Conservation (phyloP, 768 basidiomycete species). For the Pleurotus salmoneostramineus region DNA sequence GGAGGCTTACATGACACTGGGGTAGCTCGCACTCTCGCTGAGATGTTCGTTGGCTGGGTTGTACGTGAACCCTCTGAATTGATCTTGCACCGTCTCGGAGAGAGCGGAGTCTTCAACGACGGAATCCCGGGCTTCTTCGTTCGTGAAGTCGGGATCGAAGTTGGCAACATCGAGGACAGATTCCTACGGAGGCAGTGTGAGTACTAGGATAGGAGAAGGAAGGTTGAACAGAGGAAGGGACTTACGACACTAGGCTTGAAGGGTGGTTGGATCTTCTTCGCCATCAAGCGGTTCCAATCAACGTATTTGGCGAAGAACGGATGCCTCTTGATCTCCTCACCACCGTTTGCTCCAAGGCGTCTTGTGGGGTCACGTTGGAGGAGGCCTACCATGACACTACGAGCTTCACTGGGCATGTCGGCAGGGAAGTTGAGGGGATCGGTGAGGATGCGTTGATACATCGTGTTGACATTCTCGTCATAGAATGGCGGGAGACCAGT, state of each 20-base stretch:
- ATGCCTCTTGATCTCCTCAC: constrained; percentile 94
- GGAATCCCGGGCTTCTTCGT: constrained; percentile 91
- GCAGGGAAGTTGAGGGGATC: constrained; percentile 91
- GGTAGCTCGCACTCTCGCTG: constrained; percentile 78
- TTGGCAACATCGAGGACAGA: constrained; percentile 93
- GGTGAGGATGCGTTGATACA: constrained; percentile 93
- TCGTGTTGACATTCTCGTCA: constrained; percentile 96
- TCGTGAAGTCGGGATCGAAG: constrained; percentile 97
- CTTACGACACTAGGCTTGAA: constrained; percentile 96
- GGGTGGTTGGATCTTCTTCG: constrained; percentile 94
- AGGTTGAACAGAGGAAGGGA: constrained; percentile 10
- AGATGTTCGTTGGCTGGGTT: constrained; percentile 83
- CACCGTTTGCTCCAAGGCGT: constrained; percentile 89
- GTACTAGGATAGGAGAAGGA: neutral
- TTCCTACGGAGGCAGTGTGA: constrained; percentile 43
- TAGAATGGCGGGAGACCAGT: constrained; percentile 98
- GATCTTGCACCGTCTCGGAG: constrained; percentile 95
- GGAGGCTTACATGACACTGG: constrained; percentile 32
- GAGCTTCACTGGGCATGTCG: constrained; percentile 85
- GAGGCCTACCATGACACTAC: constrained; percentile 83
- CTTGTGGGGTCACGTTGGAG: constrained; percentile 84
- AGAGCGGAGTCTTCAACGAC: constrained; percentile 92
- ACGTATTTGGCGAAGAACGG: constrained; percentile 93
- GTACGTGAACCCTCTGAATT: constrained; percentile 90
- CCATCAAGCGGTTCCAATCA: constrained; percentile 84